phyloP scores from a whole-genome alignment of 2,329 filamentous ascomycete genomes.

The Neurospora sp. region DNA sequence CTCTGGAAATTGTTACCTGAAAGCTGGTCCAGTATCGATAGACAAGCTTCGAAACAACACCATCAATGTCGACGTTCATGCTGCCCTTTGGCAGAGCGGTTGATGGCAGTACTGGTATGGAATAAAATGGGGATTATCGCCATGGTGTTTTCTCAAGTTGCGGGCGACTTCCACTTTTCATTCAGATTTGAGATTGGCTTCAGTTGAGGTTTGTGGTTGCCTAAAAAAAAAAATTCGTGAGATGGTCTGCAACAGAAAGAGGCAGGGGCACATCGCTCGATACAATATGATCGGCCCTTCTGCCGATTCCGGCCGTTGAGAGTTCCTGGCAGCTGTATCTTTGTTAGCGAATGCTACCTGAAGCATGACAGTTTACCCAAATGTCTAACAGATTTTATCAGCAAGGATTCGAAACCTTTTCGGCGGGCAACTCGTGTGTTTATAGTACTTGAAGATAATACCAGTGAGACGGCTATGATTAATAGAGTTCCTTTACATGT shows the following conservation, averaged over 20 bases:
- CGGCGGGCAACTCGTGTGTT: not conserved
- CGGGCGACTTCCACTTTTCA: not conserved
- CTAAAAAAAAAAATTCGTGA: not conserved
- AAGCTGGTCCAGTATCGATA: slow-evolving; percentile 22
- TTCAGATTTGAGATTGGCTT: not conserved
- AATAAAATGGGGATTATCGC: not conserved
- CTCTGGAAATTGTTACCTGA: slow-evolving; percentile 36
- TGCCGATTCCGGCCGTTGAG: not conserved
- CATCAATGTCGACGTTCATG: slow-evolving; percentile 27
- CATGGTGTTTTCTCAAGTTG: not conserved
- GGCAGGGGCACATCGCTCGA: not conserved
- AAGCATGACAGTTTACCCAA: accelerated
- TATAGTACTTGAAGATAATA: not conserved
- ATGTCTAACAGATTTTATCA: not conserved
- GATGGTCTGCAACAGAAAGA: not conserved
- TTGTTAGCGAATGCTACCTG: not conserved
- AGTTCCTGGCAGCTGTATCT: not conserved
- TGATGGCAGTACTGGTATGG: not conserved
- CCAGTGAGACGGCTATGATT: not conserved
- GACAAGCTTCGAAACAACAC: slow-evolving; percentile 20
- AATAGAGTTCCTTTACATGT: not conserved
- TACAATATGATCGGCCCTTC: not conserved
- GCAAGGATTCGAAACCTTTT: not conserved
- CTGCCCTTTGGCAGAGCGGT: slow-evolving; percentile 20
- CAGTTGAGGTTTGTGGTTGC: not conserved